Base-by-base conservation (phyloP, 257 asterid species). In the Leptodermis oblonga region DNA sequence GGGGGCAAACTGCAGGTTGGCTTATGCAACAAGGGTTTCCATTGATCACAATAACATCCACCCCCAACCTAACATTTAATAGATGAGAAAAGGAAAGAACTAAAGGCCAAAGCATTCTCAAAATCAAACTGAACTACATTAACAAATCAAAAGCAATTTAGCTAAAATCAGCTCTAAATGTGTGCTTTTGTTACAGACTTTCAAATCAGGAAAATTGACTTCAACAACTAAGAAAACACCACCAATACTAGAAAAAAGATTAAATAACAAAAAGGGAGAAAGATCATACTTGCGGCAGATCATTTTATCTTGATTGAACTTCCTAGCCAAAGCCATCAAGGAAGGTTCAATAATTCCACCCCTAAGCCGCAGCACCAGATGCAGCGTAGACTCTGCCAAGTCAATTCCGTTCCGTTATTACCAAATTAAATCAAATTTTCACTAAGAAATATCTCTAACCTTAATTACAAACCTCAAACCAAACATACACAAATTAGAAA, bases 281-380 rank as follows among this genome's bases (percentile, higher is more conserved):
- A 14, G 28, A 28, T 9, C 73, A 1, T 80, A 80, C 84, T 80
- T 80, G 79, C 84, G 84, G 76, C 84, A 80, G 26, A 80, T 80
- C 84, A 80, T 76, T 71, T 80, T 76, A 0, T 80, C 84, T 70
- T 80, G 84, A 25, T 80, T 80, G 73, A 65, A 80, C 33, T 80
- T 80, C 61, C 84, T 69, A 22, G 81, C 81, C 66, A 80, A 69
- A 39, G 81, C 76, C 84, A 80, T 80, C 76, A 80, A 43, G 34
- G 84, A 80, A 0, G 84, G 84, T 31, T 80, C 84, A 52, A 76
- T 80, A 13, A 80, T 80, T 15, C 84, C 84, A 31, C 84, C 84
- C 17, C 84, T 77, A 53, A 76, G 84, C 84, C 84, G 76, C 69
- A 80, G 73, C 25, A 80, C 84, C 53, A 80, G 77, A 73, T 80